Evolutionary conservation across 2,329 filamentous ascomycete genomes (phyloP).

Genomic region (Nemania serpens): DNA sequence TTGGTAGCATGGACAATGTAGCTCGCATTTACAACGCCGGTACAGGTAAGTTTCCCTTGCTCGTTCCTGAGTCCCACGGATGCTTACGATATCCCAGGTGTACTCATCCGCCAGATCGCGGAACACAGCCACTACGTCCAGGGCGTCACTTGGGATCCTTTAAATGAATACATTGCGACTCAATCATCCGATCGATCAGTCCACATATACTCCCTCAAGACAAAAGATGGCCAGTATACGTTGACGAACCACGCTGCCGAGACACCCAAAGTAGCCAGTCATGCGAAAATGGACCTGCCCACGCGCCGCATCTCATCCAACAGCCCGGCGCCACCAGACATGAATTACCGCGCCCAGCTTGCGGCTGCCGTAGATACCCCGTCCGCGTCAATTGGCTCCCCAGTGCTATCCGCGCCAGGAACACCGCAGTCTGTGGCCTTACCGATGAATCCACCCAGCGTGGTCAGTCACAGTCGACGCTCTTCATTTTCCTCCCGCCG

Average conservation of each 20-base stretch:
- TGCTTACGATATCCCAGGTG: conserved; percentile 29
- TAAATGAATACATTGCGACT: conserved; percentile 97
- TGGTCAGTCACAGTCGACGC: conserved; percentile 88
- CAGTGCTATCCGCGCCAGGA: conserved; percentile 86
- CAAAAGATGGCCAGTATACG: conserved; percentile 94
- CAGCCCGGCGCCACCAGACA: conserved; percentile 88
- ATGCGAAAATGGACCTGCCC: conserved; percentile 85
- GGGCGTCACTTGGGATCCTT: conserved; percentile 95
- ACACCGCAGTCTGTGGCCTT: conserved; percentile 88
- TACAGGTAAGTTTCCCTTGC: conserved; percentile 54
- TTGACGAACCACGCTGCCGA: conserved; percentile 66
- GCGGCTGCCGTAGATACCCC: conserved; percentile 57
- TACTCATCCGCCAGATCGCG: conserved; percentile 39
- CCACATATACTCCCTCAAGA: conserved; percentile 95
- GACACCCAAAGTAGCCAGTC: conserved; percentile 80
- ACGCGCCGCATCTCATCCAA: conserved; percentile 85
- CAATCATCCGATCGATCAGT: conserved; percentile 98
- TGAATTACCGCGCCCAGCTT: conserved; percentile 69
- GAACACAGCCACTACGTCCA: conserved; percentile 80
- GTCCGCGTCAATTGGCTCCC: conserved; percentile 71
- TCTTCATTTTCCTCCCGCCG: conserved; percentile 90
- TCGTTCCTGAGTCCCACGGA: too few relatives aligned
- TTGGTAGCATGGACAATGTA: conserved; percentile 99
- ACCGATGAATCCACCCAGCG: conserved; percentile 93
- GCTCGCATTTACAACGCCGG: conserved; percentile 95